Base-by-base conservation (phyloP, 345 rosid genomes). In the Salix caprea region DNA sequence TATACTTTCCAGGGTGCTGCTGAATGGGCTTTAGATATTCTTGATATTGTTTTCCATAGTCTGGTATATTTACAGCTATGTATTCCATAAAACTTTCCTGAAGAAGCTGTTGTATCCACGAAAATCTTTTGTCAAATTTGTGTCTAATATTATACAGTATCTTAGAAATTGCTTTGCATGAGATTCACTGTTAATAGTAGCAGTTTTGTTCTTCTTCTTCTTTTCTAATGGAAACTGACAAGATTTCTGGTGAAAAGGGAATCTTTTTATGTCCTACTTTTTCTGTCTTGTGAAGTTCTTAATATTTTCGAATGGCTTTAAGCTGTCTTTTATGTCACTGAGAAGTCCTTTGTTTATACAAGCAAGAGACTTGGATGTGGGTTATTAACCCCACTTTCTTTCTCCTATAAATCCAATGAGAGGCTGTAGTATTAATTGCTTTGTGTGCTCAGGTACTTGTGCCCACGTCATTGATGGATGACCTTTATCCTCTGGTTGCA, bases 1-100 rank as follows among this genome's bases (percentile, higher is more conserved):
- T 69, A 48, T 70, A 39, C 70, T 54, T 54, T 78, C 62, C 70
- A 66, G 24, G 32, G 62, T 48, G 71, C 69, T 48, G n/a, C 74
- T 46, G n/a, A 69, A 58, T 70, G 28, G 28, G 77, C 74, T 44
- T 11, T 71, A 8, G 64, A 16, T 70, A 70, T 65, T 18, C 73
- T 28, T 70, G 9, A 14, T 42, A 14, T 70, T 28, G 26, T 50
- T 50, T 50, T 37, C 54, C 6, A 37, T 11, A 44, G 15, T 13
- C 46, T 23, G 5, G 48, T 42, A 69, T 69, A 46, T 42, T 44
- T 52, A 71, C 9, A 4, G 15, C 56, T 34, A 37, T 71, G 74
- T 52, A 52, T 32, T 71, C 40, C 23, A 4, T 50, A 18, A 3
- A 71, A 50, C 44, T 52, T 7, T 28, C 54, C 64, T 58, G 64